Percentiles rank a stretch among this genome's conserved stretches.
These are phyloP conservation scores for Cladophialophora yegresii DNA, from an alignment of 2,329 filamentous ascomycete genomes.

Conservation along the genomic window DNA sequence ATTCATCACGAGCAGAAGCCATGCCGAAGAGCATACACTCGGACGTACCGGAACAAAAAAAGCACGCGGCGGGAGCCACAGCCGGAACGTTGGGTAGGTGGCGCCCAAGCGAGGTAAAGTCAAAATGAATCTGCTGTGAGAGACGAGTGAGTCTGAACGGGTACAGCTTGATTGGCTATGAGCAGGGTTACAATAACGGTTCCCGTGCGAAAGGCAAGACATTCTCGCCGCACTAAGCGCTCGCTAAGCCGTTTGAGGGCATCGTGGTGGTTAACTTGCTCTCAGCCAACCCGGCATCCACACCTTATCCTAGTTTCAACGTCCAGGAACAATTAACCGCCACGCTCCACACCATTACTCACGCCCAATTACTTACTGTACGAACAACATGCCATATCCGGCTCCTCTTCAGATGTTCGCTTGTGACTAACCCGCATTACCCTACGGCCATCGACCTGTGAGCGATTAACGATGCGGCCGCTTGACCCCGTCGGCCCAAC, in stretches of 20 bases:
- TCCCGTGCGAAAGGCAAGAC: not conserved
- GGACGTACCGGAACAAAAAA: not conserved
- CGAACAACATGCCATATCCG: not conserved
- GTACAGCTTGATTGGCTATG: not conserved
- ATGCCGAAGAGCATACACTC: no score
- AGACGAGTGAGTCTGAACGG: not conserved
- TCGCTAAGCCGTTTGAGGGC: not conserved
- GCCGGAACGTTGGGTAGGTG: not conserved
- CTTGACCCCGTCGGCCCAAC: not conserved
- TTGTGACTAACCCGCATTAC: not conserved
- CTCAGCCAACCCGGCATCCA: not conserved
- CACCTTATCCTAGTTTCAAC: slow-evolving; percentile 8
- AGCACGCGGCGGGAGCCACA: not conserved
- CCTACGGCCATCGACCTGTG: not conserved
- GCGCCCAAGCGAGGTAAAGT: not conserved
- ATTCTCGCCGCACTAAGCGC: not conserved
- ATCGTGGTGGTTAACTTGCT: not conserved
- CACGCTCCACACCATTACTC: not conserved
- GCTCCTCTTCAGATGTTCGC: not conserved
- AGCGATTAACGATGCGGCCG: not conserved
- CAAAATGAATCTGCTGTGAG: not conserved
- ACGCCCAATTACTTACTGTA: not conserved
- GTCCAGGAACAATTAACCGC: slow-evolving; percentile 1
- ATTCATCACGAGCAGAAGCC: not conserved
- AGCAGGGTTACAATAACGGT: not conserved